Conservation (phyloP, 441 rosid species). For the Croton setiger region DNA sequence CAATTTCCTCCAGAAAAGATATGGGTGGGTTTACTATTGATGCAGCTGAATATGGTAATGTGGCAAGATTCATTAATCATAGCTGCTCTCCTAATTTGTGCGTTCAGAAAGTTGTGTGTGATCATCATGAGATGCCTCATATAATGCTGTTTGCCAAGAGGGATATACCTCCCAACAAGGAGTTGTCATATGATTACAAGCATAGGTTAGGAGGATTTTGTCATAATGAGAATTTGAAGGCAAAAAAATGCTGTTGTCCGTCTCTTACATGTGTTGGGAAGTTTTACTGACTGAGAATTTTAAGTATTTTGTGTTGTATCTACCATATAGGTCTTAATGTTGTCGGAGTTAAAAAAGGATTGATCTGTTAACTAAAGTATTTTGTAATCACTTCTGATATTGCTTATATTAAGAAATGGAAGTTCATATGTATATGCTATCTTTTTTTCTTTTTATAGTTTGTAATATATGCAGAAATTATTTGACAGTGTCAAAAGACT, state of each 20-base stretch:
- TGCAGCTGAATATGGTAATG: slow-evolving; percentile 57
- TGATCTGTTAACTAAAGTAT: not conserved
- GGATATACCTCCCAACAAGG: slow-evolving; percentile 66
- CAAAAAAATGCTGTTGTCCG: slow-evolving; percentile 59
- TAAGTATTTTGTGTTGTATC: too few species aligned
- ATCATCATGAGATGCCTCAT: slow-evolving; percentile 55
- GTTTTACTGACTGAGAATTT: slow-evolving; percentile 29
- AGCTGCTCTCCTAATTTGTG: slow-evolving; percentile 78
- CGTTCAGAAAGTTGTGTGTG: slow-evolving; percentile 66
- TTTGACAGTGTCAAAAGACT: not conserved
- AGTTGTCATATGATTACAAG: slow-evolving; percentile 64
- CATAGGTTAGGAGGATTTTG: slow-evolving; percentile 46
- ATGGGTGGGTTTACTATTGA: slow-evolving; percentile 51
- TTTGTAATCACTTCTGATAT: not conserved
- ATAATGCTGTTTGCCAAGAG: slow-evolving; percentile 69
- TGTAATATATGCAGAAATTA: not conserved
- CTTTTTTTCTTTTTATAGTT: not conserved
- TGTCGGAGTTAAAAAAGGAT: not conserved
- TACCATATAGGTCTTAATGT: not conserved
- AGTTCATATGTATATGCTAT: not conserved
- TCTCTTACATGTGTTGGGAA: slow-evolving; percentile 52
- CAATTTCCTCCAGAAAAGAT: slow-evolving; percentile 26
- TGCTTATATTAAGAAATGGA: not conserved
- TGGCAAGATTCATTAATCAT: slow-evolving; percentile 77
- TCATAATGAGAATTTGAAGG: slow-evolving; percentile 49